Conservation (phyloP, 805 yeast species). For the Tetrapisispora iriomotensis region DNA sequence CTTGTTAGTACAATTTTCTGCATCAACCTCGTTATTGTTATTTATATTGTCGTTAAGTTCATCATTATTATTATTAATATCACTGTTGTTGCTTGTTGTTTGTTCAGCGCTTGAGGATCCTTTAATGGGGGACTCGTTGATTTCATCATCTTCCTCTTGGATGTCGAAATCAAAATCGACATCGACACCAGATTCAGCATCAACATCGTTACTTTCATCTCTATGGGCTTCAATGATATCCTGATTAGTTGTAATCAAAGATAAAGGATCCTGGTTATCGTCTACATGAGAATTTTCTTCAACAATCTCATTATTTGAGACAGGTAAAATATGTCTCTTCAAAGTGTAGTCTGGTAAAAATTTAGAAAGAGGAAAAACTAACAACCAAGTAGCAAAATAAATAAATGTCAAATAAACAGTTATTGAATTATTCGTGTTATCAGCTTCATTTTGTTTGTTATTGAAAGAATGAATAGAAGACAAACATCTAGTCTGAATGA, state of each 20-base stretch:
- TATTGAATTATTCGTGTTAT: slow-evolving; percentile 9
- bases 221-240: too few species aligned
- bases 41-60: not conserved
- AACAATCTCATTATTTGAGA: not conserved
- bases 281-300: not conserved
- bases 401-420: slow-evolving; percentile 17
- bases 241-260: too few species aligned
- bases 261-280: not conserved
- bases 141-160: not conserved
- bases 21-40: not conserved
- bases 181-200: too few species aligned
- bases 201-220: too few species aligned
- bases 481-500: slow-evolving; percentile 22
- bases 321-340: slow-evolving; percentile 1
- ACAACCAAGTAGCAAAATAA: slow-evolving; percentile 20
- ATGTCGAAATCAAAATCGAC: too few species aligned
- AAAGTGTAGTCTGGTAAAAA: slow-evolving; percentile 8
- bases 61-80: not conserved
- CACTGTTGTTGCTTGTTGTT: not conserved
- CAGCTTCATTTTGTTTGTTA: slow-evolving; percentile 6
- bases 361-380: slow-evolving; percentile 17
- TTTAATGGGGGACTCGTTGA: too few species aligned
- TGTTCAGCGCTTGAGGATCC: too few species aligned
- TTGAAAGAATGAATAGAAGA: slow-evolving; percentile 13
- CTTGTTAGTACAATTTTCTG: not conserved